A percentile compares a stretch with the other conserved stretches of the same genome.
These are phyloP conservation scores for Cryptosporidium ryanae DNA, from an alignment of 169 alveolate genomes.

Conservation along the genomic window DNA sequence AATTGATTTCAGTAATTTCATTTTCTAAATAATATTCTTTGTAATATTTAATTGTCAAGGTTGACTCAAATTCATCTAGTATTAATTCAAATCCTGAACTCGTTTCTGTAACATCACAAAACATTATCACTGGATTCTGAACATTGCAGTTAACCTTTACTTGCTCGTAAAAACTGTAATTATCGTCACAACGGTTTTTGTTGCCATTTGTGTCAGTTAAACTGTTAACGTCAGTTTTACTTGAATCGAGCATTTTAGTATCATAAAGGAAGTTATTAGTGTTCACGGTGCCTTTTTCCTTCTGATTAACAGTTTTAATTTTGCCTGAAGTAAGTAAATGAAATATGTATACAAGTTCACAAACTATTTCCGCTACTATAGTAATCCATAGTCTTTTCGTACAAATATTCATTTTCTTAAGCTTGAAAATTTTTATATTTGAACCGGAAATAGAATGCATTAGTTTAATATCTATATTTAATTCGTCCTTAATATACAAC, in stretches of 20 bases:
- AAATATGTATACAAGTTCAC: conserved; percentile 35
- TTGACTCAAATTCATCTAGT: conserved; percentile 40
- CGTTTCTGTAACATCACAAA: conserved; percentile 40
- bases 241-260: not conserved
- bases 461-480: conserved; percentile 5
- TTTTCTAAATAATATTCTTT: not conserved
- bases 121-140: conserved; percentile 23
- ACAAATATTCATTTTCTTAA: conserved; percentile 15
- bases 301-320: not conserved
- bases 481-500: not conserved
- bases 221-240: not conserved
- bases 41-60: conserved; percentile 15
- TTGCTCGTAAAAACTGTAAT: conserved; percentile 11
- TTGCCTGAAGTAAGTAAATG: not conserved
- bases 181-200: not conserved
- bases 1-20: not conserved
- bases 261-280: not conserved
- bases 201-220: not conserved
- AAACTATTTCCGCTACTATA: conserved; percentile 29
- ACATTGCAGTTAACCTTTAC: conserved; percentile 15
- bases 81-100: conserved; percentile 56
- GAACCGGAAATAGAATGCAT: conserved; percentile 72
- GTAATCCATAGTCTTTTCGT: conserved; percentile 3
- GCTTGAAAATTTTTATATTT: conserved; percentile 25
- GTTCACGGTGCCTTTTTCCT: conserved; percentile 4